These are phyloP conservation scores for Neonothopanus nambi DNA, from an alignment of 1,284 basidiomycete species.

Conservation along the genomic window DNA sequence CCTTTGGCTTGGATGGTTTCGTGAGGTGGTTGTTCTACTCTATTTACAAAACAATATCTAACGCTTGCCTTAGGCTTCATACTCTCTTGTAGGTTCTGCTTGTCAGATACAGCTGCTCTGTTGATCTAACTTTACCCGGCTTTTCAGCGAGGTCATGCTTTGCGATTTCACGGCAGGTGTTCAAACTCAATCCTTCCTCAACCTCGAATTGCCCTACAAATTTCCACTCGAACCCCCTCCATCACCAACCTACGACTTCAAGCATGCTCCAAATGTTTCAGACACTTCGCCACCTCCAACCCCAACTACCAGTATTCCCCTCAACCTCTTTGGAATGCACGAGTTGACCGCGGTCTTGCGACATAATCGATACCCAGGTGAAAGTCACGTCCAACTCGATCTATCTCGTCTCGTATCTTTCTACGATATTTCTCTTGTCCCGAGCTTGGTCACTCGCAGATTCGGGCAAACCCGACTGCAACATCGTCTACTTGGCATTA, in stretches of 20 bases:
- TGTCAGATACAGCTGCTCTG: neutral
- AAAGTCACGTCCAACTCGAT: conserved; percentile 4
- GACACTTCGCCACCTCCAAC: neutral
- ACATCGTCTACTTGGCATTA: conserved; percentile 6
- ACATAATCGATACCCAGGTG: conserved; percentile 5
- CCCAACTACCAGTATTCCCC: neutral
- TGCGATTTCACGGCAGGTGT: conserved; percentile 4
- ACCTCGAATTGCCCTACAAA: neutral
- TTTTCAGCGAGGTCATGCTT: conserved; percentile 6
- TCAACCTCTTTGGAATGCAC: conserved; percentile 2
- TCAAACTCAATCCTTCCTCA: conserved; percentile 1
- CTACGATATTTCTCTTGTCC: neutral
- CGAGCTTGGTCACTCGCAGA: neutral
- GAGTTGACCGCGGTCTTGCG: conserved; percentile 2
- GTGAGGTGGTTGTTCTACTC: conserved; percentile 4
- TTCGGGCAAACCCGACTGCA: conserved; percentile 4
- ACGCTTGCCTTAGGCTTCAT: neutral
- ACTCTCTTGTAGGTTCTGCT: neutral
- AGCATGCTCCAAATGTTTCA: too few relatives aligned
- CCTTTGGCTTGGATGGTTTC: conserved; percentile 5
- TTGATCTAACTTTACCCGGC: neutral
- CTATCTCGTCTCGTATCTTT: conserved; percentile 6
- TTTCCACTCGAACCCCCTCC: neutral
- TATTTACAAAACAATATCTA: neutral
- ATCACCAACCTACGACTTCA: neutral